These are phyloP conservation scores for Penicillium coprophilum DNA, from an alignment of 495 filamentous ascomycete species.

Conservation along the genomic window DNA sequence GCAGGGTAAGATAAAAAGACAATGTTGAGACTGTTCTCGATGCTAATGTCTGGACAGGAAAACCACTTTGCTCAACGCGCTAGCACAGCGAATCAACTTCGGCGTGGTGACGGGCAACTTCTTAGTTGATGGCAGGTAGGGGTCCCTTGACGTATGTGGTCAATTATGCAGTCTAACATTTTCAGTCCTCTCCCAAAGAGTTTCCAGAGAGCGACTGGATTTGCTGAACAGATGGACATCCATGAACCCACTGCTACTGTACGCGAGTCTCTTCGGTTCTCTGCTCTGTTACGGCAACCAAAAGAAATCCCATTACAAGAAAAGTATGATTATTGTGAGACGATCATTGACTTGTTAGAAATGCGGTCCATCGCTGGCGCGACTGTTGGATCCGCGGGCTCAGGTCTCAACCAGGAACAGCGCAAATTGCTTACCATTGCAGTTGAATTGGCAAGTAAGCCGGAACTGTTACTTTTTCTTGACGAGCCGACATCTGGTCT, in stretches of 20 bases:
- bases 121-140: slow-evolving; percentile 53
- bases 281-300: slow-evolving; percentile 59
- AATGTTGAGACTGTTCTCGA: not conserved
- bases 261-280: slow-evolving; percentile 59
- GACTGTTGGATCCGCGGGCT: slow-evolving; percentile 52
- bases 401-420: slow-evolving; percentile 60
- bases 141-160: not conserved
- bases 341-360: slow-evolving; percentile 58
- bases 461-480: slow-evolving; percentile 66
- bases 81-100: slow-evolving; percentile 56
- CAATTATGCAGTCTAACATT: slow-evolving; percentile 6
- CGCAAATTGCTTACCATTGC: slow-evolving; percentile 66
- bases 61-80: slow-evolving; percentile 55
- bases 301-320: slow-evolving; percentile 54
- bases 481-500: slow-evolving; percentile 80
- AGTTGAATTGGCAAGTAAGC: slow-evolving; percentile 68
- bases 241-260: slow-evolving; percentile 63
- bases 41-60: slow-evolving; percentile 34
- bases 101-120: slow-evolving; percentile 53
- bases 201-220: slow-evolving; percentile 55
- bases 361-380: slow-evolving; percentile 59
- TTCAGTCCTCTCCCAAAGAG: slow-evolving; percentile 43
- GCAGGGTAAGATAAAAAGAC: slow-evolving; percentile 48
- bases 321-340: slow-evolving; percentile 64
- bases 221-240: slow-evolving; percentile 64